A percentile compares a stretch with the other conserved stretches of the same genome.
Conservation (phyloP, 805 yeast genomes). For the Maudiozyma turicensis region DNA sequence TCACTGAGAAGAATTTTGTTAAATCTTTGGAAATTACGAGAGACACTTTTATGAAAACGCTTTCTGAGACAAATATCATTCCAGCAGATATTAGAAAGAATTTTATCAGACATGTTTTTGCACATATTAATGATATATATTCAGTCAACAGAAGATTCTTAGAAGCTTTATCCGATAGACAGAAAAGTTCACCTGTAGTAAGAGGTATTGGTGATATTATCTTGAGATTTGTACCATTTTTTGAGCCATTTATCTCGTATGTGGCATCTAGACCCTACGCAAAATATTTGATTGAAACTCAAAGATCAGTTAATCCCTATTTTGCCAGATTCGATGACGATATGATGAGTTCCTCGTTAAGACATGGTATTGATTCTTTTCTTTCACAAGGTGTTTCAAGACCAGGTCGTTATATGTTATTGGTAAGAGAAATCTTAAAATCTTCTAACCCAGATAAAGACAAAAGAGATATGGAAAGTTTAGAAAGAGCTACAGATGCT, state of each 20-base stretch:
- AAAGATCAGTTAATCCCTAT: conserved; percentile 77
- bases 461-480: conserved; percentile 35
- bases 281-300: conserved; percentile 89
- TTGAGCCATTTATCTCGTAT: conserved; percentile 87
- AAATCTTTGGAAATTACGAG: conserved; percentile 88
- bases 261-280: conserved; percentile 95
- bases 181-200: conserved; percentile 75
- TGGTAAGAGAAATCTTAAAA: conserved; percentile 74
- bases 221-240: conserved; percentile 70
- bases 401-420: conserved; percentile 86
- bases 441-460: conserved; percentile 73
- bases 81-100: conserved; percentile 85
- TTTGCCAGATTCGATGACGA: conserved; percentile 91
- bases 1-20: conserved; percentile 91
- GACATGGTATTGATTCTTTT: conserved; percentile 76
- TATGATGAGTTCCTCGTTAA: conserved; percentile 54
- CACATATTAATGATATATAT: conserved; percentile 79
- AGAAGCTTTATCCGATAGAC: conserved; percentile 81
- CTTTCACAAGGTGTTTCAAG: conserved; percentile 92
- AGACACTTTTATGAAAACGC: conserved; percentile 88
- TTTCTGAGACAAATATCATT: conserved; percentile 76
- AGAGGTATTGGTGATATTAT: conserved; percentile 81
- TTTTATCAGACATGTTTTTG: conserved; percentile 84
- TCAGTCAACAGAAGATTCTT: conserved; percentile 76
- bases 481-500: conserved; percentile 64